Conservation (phyloP, 257 asterid species). For the Parsonsia alboflavescens region DNA sequence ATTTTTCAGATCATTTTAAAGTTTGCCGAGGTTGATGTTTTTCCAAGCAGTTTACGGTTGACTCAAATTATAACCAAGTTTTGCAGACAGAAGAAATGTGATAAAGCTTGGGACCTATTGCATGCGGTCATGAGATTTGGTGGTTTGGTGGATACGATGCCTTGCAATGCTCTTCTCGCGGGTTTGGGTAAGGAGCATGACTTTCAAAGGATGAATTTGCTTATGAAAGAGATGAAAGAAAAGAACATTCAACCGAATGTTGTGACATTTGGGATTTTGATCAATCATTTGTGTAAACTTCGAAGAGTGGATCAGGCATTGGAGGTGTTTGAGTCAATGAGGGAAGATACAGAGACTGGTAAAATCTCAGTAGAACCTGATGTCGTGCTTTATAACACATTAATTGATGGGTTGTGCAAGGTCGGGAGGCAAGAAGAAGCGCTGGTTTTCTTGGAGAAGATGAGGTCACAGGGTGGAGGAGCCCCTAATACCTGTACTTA, state of each 20-base stretch:
- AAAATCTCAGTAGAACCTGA: slow-evolving; percentile 50
- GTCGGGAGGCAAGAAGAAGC: slow-evolving; percentile 84
- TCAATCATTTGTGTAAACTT: slow-evolving; percentile 58
- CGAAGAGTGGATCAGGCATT: slow-evolving; percentile 65
- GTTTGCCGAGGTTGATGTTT: slow-evolving; percentile 39
- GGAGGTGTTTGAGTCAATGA: slow-evolving; percentile 61
- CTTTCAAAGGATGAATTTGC: slow-evolving; percentile 58
- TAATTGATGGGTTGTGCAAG: slow-evolving; percentile 81
- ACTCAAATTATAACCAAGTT: slow-evolving; percentile 41
- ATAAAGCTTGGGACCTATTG: slow-evolving; percentile 60
- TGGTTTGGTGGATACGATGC: slow-evolving; percentile 29
- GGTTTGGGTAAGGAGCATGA: slow-evolving; percentile 44
- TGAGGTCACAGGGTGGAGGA: slow-evolving; percentile 41
- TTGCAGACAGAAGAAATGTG: slow-evolving; percentile 40
- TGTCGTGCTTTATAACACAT: slow-evolving; percentile 51
- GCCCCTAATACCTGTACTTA: slow-evolving; percentile 52
- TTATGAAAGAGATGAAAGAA: slow-evolving; percentile 72
- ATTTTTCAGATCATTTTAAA: slow-evolving; percentile 36
- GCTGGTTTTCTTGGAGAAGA: slow-evolving; percentile 50
- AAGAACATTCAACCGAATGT: slow-evolving; percentile 52
- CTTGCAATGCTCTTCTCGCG: slow-evolving; percentile 60
- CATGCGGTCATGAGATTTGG: slow-evolving; percentile 47
- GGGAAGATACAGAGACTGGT: slow-evolving; percentile 32
- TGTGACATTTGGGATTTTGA: slow-evolving; percentile 61
- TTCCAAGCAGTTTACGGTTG: slow-evolving; percentile 31